These are phyloP conservation scores for Dryas octopetala DNA, from an alignment of 306 rosid species.

Conservation along the genomic window DNA sequence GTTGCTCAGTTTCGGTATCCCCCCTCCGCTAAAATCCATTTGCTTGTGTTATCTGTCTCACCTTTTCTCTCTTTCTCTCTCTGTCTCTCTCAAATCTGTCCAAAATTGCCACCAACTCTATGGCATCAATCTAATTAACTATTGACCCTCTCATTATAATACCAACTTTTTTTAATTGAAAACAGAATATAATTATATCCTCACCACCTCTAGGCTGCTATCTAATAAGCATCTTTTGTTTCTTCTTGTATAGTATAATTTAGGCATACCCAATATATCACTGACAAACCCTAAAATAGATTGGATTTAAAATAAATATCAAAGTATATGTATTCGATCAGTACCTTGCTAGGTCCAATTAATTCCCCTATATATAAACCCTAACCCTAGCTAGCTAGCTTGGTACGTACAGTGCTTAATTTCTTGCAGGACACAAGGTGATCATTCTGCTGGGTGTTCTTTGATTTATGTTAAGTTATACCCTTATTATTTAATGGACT, in stretches of 20 bases:
- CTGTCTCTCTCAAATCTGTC: slow-evolving; percentile 50
- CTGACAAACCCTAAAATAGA: slow-evolving; percentile 13
- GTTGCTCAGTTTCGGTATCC: slow-evolving; percentile 22
- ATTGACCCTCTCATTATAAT: slow-evolving; percentile 32
- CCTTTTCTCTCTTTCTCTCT: slow-evolving; percentile 31
- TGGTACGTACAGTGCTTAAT: slow-evolving; percentile 25
- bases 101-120: slow-evolving; percentile 86
- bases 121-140: slow-evolving; percentile 59
- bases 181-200: slow-evolving; percentile 53
- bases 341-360: slow-evolving; percentile 5
- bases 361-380: slow-evolving; percentile 33
- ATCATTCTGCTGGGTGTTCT: slow-evolving; percentile 27
- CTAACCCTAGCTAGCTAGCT: slow-evolving; percentile 36
- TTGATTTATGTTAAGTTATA: slow-evolving; percentile 20
- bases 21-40: slow-evolving; percentile 42
- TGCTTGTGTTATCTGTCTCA: slow-evolving; percentile 44
- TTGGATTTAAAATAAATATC: too few species aligned
- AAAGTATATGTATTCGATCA: too few species aligned
- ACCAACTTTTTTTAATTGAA: slow-evolving; percentile 32
- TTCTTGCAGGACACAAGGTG: slow-evolving; percentile 40
- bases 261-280: slow-evolving; percentile 3
- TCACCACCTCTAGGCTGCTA: slow-evolving; percentile 44
- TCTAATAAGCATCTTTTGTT: slow-evolving; percentile 50
- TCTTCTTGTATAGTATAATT: slow-evolving; percentile 39
- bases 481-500: background rate